Percentiles rank a stretch among this genome's conserved stretches.
These are phyloP conservation scores for Scytalidium sp. DNA, from an alignment of 2,329 filamentous ascomycete species.

Conservation along the genomic window DNA sequence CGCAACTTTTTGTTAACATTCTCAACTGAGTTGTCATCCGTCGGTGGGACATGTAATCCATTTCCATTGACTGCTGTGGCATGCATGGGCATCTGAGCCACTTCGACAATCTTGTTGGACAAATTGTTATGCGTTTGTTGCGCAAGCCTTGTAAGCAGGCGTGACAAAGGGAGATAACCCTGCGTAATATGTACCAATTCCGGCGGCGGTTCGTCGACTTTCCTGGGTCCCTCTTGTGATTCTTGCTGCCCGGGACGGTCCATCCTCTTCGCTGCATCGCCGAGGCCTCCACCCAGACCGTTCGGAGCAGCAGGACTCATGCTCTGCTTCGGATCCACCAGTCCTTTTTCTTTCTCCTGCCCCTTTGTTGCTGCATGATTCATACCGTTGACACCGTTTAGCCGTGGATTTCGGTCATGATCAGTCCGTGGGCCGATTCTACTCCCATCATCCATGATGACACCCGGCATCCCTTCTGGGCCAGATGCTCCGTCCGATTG, in stretches of 20 bases:
- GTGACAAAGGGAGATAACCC: conserved; percentile 72
- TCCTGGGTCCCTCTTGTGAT: conserved; percentile 27
- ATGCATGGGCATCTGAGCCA: conserved; percentile 66
- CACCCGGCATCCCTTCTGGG: conserved; percentile 45
- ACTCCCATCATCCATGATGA: conserved; percentile 54
- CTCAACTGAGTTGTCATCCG: conserved; percentile 57
- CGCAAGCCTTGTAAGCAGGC: conserved; percentile 72
- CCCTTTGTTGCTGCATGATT: conserved; percentile 31
- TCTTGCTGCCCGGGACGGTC: conserved; percentile 12
- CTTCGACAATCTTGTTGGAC: conserved; percentile 63
- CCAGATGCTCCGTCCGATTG: conserved; percentile 16
- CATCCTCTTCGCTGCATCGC: conserved; percentile 14
- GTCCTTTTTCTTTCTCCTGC: conserved; percentile 27
- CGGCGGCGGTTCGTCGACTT: conserved; percentile 57
- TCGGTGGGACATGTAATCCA: conserved; percentile 33
- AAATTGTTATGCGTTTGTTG: conserved; percentile 82
- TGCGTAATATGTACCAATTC: conserved; percentile 70
- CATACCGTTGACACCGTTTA: conserved; percentile 42
- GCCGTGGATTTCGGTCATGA: conserved; percentile 47
- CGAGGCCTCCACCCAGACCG: conserved; percentile 22
- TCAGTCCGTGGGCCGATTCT: conserved; percentile 52
- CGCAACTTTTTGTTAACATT: conserved; percentile 74
- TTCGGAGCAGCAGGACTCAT: conserved; percentile 24
- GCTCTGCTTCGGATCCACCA: conserved; percentile 23
- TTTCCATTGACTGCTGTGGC: conserved; percentile 51